These are phyloP conservation scores for Fennellomyces sp. DNA, from an alignment of 371 early-diverging fungal genomes.

Conservation along the genomic window DNA sequence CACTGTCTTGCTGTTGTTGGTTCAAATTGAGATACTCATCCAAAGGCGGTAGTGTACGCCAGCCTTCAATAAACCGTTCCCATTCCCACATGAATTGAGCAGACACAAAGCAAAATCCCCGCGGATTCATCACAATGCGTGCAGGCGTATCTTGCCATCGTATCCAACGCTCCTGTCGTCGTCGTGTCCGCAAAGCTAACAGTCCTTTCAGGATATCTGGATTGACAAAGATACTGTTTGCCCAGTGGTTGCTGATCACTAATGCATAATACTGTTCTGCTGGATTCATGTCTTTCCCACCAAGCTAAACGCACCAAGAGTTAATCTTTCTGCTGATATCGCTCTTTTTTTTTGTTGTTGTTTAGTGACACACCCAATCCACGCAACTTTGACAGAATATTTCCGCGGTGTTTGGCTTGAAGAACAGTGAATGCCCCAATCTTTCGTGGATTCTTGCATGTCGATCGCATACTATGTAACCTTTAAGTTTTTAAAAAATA, in stretches of 20 bases:
- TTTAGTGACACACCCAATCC: constrained; percentile 46
- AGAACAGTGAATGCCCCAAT: constrained; percentile 23
- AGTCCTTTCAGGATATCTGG: background rate
- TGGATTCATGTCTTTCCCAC: constrained; percentile 22
- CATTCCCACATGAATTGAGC: constrained; percentile 31
- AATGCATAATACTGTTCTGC: constrained; percentile 29
- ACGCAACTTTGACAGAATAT: constrained; percentile 34
- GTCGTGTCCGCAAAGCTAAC: background rate
- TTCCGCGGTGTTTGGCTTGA: constrained; percentile 31
- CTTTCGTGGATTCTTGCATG: constrained; percentile 30
- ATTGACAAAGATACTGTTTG: background rate
- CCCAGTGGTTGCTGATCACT: constrained; percentile 11
- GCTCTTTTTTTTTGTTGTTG: no score
- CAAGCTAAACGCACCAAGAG: constrained; percentile 13
- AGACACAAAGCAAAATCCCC: constrained; percentile 20
- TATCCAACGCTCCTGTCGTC: constrained; percentile 26
- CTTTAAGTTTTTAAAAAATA: background rate
- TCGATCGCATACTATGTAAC: constrained; percentile 34
- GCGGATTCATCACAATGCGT: constrained; percentile 12
- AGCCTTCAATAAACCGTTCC: constrained; percentile 41
- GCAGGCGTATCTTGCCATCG: constrained; percentile 32
- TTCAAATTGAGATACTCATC: constrained; percentile 7
- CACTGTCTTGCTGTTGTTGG: background rate
- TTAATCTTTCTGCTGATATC: background rate
- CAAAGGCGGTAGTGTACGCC: constrained; percentile 19